Conservation (phyloP, 2,329 filamentous ascomycete species). For the Trichothecium sympodiale region DNA sequence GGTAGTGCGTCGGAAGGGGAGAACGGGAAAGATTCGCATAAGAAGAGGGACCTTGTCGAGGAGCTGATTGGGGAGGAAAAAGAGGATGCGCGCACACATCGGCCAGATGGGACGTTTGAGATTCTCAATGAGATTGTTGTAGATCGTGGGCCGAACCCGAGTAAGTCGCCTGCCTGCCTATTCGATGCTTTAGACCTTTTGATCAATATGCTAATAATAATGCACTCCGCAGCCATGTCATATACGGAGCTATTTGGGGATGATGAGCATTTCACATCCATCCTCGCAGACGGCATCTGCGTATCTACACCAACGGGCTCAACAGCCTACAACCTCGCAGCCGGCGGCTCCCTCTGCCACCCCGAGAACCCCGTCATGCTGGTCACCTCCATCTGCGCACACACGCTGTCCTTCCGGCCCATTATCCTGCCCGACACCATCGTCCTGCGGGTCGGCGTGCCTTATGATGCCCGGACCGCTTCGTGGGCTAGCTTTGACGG, state of each 20-base stretch:
- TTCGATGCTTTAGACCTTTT: not conserved
- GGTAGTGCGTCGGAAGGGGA: conserved; percentile 12
- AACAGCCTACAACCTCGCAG: conserved; percentile 90
- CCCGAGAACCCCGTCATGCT: conserved; percentile 95
- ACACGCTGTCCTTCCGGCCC: conserved; percentile 91
- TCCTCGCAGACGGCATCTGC: conserved; percentile 81
- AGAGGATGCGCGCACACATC: conserved; percentile 76
- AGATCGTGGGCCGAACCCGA: conserved; percentile 86
- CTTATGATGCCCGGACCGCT: conserved; percentile 78
- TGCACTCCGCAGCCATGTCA: conserved; percentile 58
- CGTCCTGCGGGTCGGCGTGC: conserved; percentile 85
- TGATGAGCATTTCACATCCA: conserved; percentile 87
- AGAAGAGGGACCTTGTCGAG: conserved; percentile 63
- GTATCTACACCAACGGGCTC: conserved; percentile 91
- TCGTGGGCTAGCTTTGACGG: conserved; percentile 99
- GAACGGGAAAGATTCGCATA: conserved; percentile 25
- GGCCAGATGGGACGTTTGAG: conserved; percentile 72
- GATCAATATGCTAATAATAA: not conserved
- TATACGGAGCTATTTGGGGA: conserved; percentile 88
- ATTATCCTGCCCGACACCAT: conserved; percentile 95
- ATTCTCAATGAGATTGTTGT: conserved; percentile 97
- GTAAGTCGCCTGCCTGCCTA: conserved; percentile 42
- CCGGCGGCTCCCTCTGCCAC: conserved; percentile 89
- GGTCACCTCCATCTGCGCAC: conserved; percentile 86
- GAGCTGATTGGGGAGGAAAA: conserved; percentile 80